These are phyloP conservation scores for Solanum chilense DNA, from an alignment of 257 asterid species.

Conservation along the genomic window DNA sequence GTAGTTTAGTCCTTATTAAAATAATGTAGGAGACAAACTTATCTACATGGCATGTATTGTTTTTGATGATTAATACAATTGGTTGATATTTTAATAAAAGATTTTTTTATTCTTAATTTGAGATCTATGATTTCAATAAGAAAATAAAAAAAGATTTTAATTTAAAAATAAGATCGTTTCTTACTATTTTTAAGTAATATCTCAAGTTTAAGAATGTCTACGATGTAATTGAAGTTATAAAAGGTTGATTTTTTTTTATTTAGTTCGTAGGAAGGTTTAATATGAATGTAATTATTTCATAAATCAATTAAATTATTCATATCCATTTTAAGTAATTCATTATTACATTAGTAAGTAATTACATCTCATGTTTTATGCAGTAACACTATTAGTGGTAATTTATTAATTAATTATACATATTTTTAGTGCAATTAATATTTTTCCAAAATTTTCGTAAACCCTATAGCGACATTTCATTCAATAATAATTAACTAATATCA, in stretches of 20 bases:
- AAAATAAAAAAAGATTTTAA: too few relatives aligned
- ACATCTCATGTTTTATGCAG: too few relatives aligned
- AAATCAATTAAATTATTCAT: neutral
- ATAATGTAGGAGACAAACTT: neutral
- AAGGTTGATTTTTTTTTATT: neutral
- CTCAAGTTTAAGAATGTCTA: too few relatives aligned
- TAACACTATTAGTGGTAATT: too few relatives aligned
- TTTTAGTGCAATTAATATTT: too few relatives aligned
- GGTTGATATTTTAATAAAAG: too few relatives aligned
- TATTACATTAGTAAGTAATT: neutral
- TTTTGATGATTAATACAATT: neutral
- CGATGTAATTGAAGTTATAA: neutral
- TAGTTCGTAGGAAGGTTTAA: neutral
- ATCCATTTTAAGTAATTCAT: neutral
- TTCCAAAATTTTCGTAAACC: too few relatives aligned
- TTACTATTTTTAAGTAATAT: too few relatives aligned
- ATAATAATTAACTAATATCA: too few relatives aligned
- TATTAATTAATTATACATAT: too few relatives aligned
- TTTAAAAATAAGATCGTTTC: too few relatives aligned
- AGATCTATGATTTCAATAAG: neutral
- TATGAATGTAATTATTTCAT: neutral
- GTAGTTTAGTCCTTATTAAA: too few relatives aligned
- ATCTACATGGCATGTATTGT: neutral
- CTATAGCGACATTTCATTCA: accelerated
- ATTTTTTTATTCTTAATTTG: neutral